Base-by-base conservation (phyloP, 2,329 filamentous ascomycete species). In the Paecilomyces dactylethromorphus region DNA sequence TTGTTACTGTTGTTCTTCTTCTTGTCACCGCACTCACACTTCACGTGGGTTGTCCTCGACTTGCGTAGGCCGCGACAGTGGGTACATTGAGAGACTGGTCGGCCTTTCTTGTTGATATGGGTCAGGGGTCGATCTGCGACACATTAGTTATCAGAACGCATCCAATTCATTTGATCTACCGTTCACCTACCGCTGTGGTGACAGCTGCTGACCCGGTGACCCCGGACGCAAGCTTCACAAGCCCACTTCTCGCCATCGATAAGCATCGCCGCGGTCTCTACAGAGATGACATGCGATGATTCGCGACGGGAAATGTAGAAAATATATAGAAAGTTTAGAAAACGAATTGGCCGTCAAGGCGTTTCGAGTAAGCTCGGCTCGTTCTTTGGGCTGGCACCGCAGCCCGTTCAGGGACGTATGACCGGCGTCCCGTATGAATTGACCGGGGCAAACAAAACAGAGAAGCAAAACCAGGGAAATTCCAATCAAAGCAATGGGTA, bases 151-250 rank as follows among this genome's bases (percentile, higher is more conserved):
- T 54, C 55, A 35, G 45, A 33, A 22, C 15, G 5, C 26, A 53
- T 53, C 12, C 51, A 53, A 15, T 32, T 10, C 7, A 22, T 21
- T 11, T 53, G 3, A 21, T 18, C 6, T n/a, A 2, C 5, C 3
- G 3, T 70, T 68, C 63, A 84, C 90, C 82, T 86, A 96, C 92
- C 92, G 76, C 86, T 85, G 78, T 99, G 94, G 76, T 93, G 91
- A 82, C 94, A 99, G 75, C 94, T 96, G 88, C 92, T 97, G 74
- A 99, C 94, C 74, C 94, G 91, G 81, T 99, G 94, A 73, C 94
- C 94, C 78, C 94, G 90, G 75, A 99, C 92, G 81, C 94, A 99
- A 79, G 92, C 92, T 81, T 96, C 91, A 83, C 93, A 97, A 78
- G 93, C 93, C 82, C 86, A 97, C 82, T 97, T 97, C 82, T 96